Evolutionary conservation across 106 monocot species (phyloP).

Genomic region (Acanthochlamys bracteata): DNA sequence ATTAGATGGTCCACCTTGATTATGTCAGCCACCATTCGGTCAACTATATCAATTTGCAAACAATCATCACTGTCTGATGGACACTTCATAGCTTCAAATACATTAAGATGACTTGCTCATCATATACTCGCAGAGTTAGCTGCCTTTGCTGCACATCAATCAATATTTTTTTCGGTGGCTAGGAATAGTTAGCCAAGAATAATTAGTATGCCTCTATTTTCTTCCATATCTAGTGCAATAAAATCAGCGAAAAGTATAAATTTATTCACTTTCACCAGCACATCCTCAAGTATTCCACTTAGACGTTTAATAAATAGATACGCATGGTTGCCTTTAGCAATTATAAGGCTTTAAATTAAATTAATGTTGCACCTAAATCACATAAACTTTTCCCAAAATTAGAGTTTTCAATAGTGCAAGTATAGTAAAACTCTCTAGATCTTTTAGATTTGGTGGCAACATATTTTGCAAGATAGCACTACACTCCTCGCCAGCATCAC

Average conservation of each 20-base stretch:
- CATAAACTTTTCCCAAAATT: not conserved
- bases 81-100: too few species aligned
- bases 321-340: not conserved
- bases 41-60: too few species aligned
- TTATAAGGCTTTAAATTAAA: not conserved
- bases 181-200: not conserved
- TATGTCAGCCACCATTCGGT: too few species aligned
- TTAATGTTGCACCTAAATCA: not conserved
- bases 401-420: too few species aligned
- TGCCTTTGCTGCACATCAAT: not conserved
- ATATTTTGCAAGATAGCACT: too few species aligned
- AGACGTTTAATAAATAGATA: not conserved
- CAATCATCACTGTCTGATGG: too few species aligned
- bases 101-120: too few species aligned
- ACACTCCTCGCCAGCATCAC: too few species aligned
- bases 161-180: not conserved
- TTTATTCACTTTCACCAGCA: not conserved
- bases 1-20: too few species aligned
- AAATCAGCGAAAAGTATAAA: too few species aligned
- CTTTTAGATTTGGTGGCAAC: not conserved
- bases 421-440: not conserved
- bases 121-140: not conserved
- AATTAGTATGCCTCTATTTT: too few species aligned
- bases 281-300: not conserved
- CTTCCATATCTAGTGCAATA: too few species aligned